These are phyloP conservation scores for Salicornia ramosissima DNA, from an alignment of 148 eudicot species.

Conservation along the genomic window DNA sequence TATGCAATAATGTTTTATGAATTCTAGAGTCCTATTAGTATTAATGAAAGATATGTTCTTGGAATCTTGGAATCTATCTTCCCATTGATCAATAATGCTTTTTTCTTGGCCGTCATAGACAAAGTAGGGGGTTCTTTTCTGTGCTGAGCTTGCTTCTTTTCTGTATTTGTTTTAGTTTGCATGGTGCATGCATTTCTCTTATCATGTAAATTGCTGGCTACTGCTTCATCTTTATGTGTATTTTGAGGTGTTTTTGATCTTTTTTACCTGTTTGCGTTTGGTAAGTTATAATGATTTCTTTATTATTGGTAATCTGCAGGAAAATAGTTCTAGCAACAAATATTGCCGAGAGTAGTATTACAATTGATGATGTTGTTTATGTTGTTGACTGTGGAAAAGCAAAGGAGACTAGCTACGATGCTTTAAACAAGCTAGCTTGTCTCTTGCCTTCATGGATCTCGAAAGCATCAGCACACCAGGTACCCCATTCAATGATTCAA, in stretches of 20 bases:
- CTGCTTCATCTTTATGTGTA: neutral
- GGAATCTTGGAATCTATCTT: no score
- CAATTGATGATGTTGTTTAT: conserved; percentile 94
- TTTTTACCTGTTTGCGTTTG: neutral
- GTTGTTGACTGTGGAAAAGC: conserved; percentile 97
- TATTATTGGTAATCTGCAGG: conserved; percentile 46
- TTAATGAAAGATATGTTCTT: no score
- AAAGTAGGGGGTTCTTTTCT: neutral
- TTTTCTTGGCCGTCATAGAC: neutral
- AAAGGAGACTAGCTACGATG: conserved; percentile 98
- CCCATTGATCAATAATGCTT: no score
- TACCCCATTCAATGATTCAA: conserved; percentile 26
- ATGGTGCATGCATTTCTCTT: neutral
- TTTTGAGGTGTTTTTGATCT: conserved; percentile 1
- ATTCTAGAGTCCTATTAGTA: neutral
- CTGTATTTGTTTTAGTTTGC: neutral
- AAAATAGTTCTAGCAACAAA: conserved; percentile 95
- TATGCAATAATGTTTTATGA: neutral
- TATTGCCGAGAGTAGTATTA: conserved; percentile 96
- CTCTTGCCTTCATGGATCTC: conserved; percentile 97
- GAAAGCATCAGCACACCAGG: conserved; percentile 99
- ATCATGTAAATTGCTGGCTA: neutral
- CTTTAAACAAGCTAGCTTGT: conserved; percentile 95
- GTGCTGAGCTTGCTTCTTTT: neutral
- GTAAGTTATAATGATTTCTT: conserved; percentile 1